A percentile compares a stretch with the other conserved stretches of the same genome.
Conservation (phyloP, 208 protist genomes). For the Acanthamoeba royreba region DNA sequence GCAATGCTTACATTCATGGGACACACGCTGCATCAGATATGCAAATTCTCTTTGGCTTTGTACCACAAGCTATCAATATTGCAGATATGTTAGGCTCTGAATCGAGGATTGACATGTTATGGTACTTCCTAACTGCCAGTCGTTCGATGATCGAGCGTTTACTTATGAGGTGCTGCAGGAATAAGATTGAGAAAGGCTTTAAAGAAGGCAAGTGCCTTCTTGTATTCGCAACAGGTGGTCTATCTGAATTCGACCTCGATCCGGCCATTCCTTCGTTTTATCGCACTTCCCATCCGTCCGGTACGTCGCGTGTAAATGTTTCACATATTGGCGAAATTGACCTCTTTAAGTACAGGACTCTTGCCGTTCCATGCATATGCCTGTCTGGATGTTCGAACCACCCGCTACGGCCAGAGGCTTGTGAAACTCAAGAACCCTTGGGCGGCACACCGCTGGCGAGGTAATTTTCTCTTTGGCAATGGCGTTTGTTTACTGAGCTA, state of each 20-base stretch:
- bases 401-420: neutral
- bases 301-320: too few relatives aligned
- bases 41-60: constrained; percentile 32
- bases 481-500: too few relatives aligned
- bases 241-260: neutral
- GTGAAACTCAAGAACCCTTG: constrained; percentile 47
- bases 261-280: neutral
- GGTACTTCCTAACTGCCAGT: too few relatives aligned
- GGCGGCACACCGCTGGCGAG: neutral
- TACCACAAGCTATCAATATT: neutral
- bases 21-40: constrained; percentile 22
- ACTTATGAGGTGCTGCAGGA: too few relatives aligned
- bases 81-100: neutral
- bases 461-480: too few relatives aligned
- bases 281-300: neutral
- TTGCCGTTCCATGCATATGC: constrained; percentile 36
- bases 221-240: neutral
- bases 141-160: too few relatives aligned
- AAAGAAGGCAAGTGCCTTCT: neutral
- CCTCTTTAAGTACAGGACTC: neutral
- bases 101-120: neutral
- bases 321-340: neutral
- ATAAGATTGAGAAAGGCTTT: neutral
- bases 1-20: neutral
- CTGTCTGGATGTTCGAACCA: constrained; percentile 12